Percentiles rank a stretch among this genome's conserved stretches.
Conservation (phyloP, 2,329 filamentous ascomycete species). For the Aspergillus ochraceoroseus region DNA sequence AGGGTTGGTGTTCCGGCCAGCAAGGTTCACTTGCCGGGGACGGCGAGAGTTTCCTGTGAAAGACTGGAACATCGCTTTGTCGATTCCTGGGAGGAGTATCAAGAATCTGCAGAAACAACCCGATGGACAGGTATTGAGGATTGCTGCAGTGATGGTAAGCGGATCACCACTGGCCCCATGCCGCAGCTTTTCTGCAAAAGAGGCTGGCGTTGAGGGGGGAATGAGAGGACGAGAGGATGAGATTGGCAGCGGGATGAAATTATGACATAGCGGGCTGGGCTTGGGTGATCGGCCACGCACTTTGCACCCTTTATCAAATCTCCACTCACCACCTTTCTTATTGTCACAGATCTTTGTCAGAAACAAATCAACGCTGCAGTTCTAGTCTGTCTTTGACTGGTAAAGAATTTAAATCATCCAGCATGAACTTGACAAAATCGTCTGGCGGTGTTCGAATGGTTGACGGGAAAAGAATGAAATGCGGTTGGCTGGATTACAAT, state of each 20-base stretch:
- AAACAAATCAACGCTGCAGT: no score
- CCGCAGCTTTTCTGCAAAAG: constrained; percentile 11
- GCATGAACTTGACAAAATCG: no score
- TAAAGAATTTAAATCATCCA: no score
- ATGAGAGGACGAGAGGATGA: neutral
- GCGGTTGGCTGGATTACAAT: no score
- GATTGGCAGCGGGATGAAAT: no score
- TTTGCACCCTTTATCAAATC: no score
- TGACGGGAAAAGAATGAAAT: no score
- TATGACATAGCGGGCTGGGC: constrained; percentile 9
- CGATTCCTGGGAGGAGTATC: constrained; percentile 12
- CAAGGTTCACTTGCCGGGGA: constrained; percentile 88
- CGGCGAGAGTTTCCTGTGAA: constrained; percentile 86
- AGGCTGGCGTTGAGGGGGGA: constrained; percentile 4
- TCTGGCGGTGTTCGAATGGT: no score
- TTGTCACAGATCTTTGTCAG: no score
- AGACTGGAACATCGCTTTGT: constrained; percentile 70
- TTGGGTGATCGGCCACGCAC: no score
- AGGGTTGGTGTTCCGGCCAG: constrained; percentile 74
- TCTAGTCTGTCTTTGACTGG: no score
- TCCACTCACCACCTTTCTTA: no score
- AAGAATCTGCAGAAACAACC: constrained; percentile 8
- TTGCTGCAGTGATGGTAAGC: constrained; percentile 16
- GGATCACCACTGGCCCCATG: constrained; percentile 22
- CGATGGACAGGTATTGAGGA: constrained; percentile 5